Evolutionary conservation across 306 rosid species (phyloP), one percentile per base, ranked within the genome.

Genomic region (Fragaria ananassa): DNA sequence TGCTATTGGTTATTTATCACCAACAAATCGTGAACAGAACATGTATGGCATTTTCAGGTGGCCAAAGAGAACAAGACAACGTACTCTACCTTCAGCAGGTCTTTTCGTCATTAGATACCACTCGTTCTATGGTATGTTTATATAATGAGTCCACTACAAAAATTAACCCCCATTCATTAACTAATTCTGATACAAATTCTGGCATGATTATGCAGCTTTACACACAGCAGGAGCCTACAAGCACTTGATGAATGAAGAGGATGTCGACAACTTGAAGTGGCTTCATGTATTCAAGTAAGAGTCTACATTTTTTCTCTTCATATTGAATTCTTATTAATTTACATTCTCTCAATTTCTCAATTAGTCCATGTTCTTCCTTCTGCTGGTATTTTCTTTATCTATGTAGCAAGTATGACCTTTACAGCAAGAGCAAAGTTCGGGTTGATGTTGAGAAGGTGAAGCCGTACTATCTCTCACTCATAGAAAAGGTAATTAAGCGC

Each of bases 31-130:
- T 41, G 4, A 68, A 78, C 70, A 68, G 50, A 47, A n/a, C 23
- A 61, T 27, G 13, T 27, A 61, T 81, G 50, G 14, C 44, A 5
- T 41, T 41, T 41, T 78, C 79, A 93, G 97, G 98, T 93, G 72
- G 96, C 97, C 58, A 85, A 85, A 72, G 83, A 81, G 74, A 93
- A 93, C 29, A 78, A 88, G 0, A 88, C 88, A 6, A 91, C n/a
- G n/a, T n/a, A n/a, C 88, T 82, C 87, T 93, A 66, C 98, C 98
- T 34, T 87, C 93, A 49, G 89, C 95, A 50, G 96, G 89, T 71
- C 82, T 93, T 82, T 93, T 91, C 79, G 79, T 91, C 60, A 85
- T 93, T 70, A 86, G 98, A 91, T 93, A 91, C 85, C 98, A 91
- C 80, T 93, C 98, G 34, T 93, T 93, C 81, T 91, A 93, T 76